Evolutionary conservation across 768 basidiomycete species (phyloP), one percentile per base, ranked within the genome.

Genomic region (Amanita subjunquillea): DNA sequence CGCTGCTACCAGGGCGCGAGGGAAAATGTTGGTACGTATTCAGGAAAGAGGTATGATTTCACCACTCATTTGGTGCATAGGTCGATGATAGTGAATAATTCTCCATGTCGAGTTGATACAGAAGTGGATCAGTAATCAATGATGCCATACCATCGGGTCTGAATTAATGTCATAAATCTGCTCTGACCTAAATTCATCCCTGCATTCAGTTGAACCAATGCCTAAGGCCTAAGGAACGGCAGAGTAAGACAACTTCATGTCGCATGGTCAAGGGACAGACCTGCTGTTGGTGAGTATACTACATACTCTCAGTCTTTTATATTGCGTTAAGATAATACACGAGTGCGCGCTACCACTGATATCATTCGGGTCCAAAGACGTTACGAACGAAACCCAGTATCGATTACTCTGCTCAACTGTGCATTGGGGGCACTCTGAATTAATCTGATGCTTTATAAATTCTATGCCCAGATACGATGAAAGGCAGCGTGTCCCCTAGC

Each of bases 1-100:
- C 0, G 87, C 88, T 12, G 87, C 88, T 6, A 72, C 80, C 15
- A 81, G 72, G 59, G 84, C 88, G 8, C 78, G 73, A 59, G 76
- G 77, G 40, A 87, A 69, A 66, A 77, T 85, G 66, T 75, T 79
- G 57, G 77, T 76, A 58, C 51, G 71, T 20, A 23, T 65, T 12
- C 45, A 32, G 15, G 17, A 50, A 36, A 53, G 43, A 22, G 12
- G 34, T 15, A 52, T 12, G 22, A 25, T 23, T 30, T 13, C 15
- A 23, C 13, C 12, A 37, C 39, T 44, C 27, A 53, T 38, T 23
- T 54, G 10, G 27, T 25, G 34, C 22, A 50, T 27, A 60, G 60
- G 54, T 60, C 50, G 61, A 62, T 44, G 60, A 62, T 44, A 63
- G 64, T 46, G 62, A 67, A 52, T 55, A 42, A 47, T 8, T 20